A percentile compares a stretch with the other conserved stretches of the same genome.
phyloP scores from a whole-genome alignment of 345 rosid species.

The Lepidium aucheri region DNA sequence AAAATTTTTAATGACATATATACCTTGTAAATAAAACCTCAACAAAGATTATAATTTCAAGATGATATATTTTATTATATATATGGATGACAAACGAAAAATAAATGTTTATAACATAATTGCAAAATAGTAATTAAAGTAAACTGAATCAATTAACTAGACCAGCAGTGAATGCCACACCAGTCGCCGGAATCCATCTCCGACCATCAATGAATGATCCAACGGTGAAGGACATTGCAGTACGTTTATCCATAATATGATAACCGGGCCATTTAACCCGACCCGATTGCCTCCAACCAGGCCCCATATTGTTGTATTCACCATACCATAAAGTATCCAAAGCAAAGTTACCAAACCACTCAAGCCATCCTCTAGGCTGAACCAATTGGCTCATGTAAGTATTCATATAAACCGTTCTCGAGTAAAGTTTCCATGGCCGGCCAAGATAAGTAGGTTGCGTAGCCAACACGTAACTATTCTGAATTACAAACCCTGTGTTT shows the following conservation, averaged over 20 bases:
- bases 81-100: not conserved
- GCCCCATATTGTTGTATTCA: conserved; percentile 63
- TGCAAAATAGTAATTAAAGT: not conserved
- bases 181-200: conserved; percentile 61
- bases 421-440: conserved; percentile 81
- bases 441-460: conserved; percentile 71
- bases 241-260: conserved; percentile 46
- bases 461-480: conserved; percentile 52
- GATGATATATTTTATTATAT: no score
- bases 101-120: not conserved
- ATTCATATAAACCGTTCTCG: conserved; percentile 78
- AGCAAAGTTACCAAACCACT: conserved; percentile 68
- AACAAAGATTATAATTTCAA: no score
- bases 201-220: conserved; percentile 58
- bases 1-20: no score
- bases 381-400: conserved; percentile 56
- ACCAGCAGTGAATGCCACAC: conserved; percentile 50
- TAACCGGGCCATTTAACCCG: conserved; percentile 81
- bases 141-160: conserved; percentile 28
- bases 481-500: conserved; percentile 72
- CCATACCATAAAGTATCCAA: conserved; percentile 74
- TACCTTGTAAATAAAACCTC: no score
- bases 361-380: conserved; percentile 82
- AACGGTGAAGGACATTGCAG: conserved; percentile 54
- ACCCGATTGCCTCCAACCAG: conserved; percentile 37